These are phyloP conservation scores for Crassisporium funariophilum DNA, from an alignment of 768 basidiomycete genomes.

Conservation along the genomic window DNA sequence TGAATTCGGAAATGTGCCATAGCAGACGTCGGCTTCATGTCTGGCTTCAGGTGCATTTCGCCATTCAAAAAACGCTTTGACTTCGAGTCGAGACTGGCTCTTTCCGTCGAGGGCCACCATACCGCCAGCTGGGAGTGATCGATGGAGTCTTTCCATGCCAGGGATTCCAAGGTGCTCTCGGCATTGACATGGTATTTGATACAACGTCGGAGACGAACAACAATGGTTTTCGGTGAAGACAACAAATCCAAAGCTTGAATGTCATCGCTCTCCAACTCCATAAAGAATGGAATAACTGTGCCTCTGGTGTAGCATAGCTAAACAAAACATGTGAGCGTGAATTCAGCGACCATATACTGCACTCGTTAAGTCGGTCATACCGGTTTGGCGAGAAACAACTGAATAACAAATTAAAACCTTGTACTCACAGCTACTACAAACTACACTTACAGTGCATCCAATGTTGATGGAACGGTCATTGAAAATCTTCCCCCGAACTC, in stretches of 20 bases:
- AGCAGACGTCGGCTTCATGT: slow-evolving; percentile 37
- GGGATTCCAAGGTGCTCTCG: slow-evolving; percentile 8
- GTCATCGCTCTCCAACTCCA: slow-evolving; percentile 35
- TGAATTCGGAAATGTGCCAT: slow-evolving; percentile 41
- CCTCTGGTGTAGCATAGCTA: slow-evolving; percentile 46
- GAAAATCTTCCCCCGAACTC: slow-evolving; percentile 31
- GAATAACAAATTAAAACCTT: background rate
- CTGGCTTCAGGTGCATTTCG: slow-evolving; percentile 37
- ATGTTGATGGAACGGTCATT: slow-evolving; percentile 29
- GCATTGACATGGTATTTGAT: slow-evolving; percentile 15
- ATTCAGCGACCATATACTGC: background rate
- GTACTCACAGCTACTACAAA: slow-evolving; percentile 1
- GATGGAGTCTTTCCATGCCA: slow-evolving; percentile 12
- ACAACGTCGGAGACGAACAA: slow-evolving; percentile 26
- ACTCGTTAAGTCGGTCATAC: slow-evolving; percentile 22
- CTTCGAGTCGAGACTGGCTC: slow-evolving; percentile 26
- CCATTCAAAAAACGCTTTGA: slow-evolving; percentile 32
- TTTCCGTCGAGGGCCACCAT: slow-evolving; percentile 21
- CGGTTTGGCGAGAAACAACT: slow-evolving; percentile 44
- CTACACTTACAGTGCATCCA: slow-evolving; percentile 34
- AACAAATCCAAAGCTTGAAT: slow-evolving; percentile 37
- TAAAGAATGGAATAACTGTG: slow-evolving; percentile 37
- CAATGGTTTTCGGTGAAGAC: slow-evolving; percentile 33
- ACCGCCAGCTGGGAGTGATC: slow-evolving; percentile 17
- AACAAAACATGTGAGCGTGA: slow-evolving; percentile 1